A percentile compares a stretch with the other conserved stretches of the same genome.
Evolutionary conservation across 768 basidiomycete species (phyloP).

Genomic region (Mycena galericulata): DNA sequence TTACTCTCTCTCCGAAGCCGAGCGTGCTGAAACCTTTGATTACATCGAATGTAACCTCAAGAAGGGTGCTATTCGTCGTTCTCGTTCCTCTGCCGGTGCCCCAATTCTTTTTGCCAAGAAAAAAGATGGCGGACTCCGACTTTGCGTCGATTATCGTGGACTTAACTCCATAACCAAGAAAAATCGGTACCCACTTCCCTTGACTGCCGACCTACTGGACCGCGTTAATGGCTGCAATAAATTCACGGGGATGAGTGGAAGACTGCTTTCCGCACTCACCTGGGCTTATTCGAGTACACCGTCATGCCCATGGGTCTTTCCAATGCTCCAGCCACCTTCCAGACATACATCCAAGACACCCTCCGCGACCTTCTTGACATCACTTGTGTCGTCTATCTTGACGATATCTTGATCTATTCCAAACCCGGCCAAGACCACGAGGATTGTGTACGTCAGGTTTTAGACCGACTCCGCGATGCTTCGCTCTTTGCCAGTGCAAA

Average conservation of each 20-base stretch:
- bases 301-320: slow-evolving; percentile 12
- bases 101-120: not conserved
- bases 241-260: slow-evolving; percentile 48
- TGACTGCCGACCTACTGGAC: slow-evolving; percentile 43
- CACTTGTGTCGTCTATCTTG: not conserved
- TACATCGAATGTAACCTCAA: not conserved
- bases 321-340: slow-evolving; percentile 7
- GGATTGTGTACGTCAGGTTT: not conserved
- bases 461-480: slow-evolving; percentile 2
- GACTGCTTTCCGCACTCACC: slow-evolving; percentile 53
- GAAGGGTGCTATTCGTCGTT: not conserved
- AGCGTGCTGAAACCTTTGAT: not conserved
- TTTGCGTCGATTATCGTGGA: slow-evolving; percentile 39
- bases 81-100: not conserved
- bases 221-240: slow-evolving; percentile 49
- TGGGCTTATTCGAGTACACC: slow-evolving; percentile 29
- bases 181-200: slow-evolving; percentile 50
- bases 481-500: not conserved
- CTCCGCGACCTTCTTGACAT: not conserved
- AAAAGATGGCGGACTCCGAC: slow-evolving; percentile 37
- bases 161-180: slow-evolving; percentile 51
- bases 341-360: slow-evolving; percentile 7
- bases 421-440: not conserved
- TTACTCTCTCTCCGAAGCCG: slow-evolving; percentile 41
- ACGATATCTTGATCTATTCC: not conserved